Evolutionary conservation across 1,284 basidiomycete genomes (phyloP).

Genomic region (Pseudozyma pruni): DNA sequence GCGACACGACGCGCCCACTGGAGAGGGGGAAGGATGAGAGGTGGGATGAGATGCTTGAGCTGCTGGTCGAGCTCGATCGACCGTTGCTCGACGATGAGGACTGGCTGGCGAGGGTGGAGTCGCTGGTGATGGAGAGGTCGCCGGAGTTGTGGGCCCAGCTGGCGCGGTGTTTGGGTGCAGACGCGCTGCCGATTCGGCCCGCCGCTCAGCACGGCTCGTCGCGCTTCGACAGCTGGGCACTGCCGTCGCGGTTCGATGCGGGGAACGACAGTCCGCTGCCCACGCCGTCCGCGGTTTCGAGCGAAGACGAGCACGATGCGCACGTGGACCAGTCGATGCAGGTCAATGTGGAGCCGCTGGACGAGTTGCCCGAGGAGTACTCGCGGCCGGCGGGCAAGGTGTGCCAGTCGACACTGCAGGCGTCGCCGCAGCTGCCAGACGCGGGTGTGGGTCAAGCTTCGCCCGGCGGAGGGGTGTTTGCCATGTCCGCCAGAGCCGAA

Average conservation of each 20-base stretch:
- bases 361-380: conserved; percentile 21
- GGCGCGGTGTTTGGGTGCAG: conserved; percentile 42
- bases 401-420: conserved; percentile 22
- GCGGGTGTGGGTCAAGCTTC: conserved; percentile 5
- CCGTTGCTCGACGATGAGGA: conserved; percentile 43
- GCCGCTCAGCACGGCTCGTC: conserved; percentile 10
- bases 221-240: conserved; percentile 47
- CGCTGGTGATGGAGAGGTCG: conserved; percentile 41
- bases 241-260: conserved; percentile 9
- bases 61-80: conserved; percentile 41
- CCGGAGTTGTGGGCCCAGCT: conserved; percentile 43
- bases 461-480: conserved; percentile 16
- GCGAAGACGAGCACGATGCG: conserved; percentile 13
- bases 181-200: conserved; percentile 21
- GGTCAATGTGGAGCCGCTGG: conserved; percentile 34
- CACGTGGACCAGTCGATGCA: conserved; percentile 5
- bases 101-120: conserved; percentile 41
- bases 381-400: conserved; percentile 34
- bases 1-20: conserved; percentile 7
- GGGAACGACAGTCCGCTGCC: conserved; percentile 21
- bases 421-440: background rate
- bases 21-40: conserved; percentile 34
- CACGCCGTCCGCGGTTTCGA: conserved; percentile 17
- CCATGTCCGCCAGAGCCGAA: conserved; percentile 12
- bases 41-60: conserved; percentile 50